A percentile compares a stretch with the other conserved stretches of the same genome.
Evolutionary conservation across 2,329 filamentous ascomycete genomes (phyloP).

Genomic region (Setomelanomma holmii): DNA sequence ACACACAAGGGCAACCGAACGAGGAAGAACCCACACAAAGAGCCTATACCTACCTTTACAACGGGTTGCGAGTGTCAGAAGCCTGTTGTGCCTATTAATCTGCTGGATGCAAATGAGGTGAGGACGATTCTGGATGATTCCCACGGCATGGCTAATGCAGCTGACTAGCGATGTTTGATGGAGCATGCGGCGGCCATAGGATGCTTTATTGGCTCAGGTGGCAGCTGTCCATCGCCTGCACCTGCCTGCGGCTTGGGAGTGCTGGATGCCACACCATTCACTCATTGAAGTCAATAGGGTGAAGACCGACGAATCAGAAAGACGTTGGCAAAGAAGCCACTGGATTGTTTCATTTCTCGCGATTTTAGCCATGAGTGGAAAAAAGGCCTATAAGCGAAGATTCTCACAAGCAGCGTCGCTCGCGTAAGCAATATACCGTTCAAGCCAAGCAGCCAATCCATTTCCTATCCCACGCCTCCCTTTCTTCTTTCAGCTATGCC

Average conservation of each 20-base stretch:
- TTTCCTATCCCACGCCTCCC: neutral
- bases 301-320: no score
- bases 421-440: no score
- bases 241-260: conserved; percentile 23
- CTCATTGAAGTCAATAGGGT: neutral
- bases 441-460: no score
- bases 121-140: neutral
- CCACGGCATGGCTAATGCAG: conserved; percentile 1
- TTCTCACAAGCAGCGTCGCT: no score
- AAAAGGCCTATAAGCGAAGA: no score
- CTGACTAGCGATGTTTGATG: conserved; percentile 20
- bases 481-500: neutral
- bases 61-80: conserved; percentile 28
- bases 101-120: conserved; percentile 33
- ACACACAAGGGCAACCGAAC: conserved; percentile 13
- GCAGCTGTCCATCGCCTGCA: conserved; percentile 25
- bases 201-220: conserved; percentile 22
- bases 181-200: conserved; percentile 21
- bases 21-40: conserved; percentile 30
- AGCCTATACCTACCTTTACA: conserved; percentile 38
- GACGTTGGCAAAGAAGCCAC: no score
- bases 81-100: conserved; percentile 33
- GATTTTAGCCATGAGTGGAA: no score
- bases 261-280: conserved; percentile 9
- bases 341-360: no score